Conservation (phyloP, 345 rosid species). For the Camelina hispida region DNA sequence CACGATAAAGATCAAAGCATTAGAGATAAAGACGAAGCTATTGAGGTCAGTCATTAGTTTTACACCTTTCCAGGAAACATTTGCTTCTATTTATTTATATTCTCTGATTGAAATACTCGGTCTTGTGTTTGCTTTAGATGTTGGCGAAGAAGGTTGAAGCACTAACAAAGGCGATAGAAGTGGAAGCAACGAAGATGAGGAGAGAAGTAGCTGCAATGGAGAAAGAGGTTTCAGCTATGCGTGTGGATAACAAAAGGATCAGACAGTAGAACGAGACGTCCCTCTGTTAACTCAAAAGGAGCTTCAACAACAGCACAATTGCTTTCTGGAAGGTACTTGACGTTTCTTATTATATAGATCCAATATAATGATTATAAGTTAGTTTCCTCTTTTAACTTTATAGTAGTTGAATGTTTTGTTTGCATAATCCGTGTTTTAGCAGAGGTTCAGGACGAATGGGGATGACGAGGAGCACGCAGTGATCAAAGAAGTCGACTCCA, state of each 20-base stretch:
- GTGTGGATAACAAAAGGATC: slow-evolving; percentile 87
- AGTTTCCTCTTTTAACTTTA: neutral
- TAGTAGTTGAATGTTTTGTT: neutral
- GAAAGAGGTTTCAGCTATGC: slow-evolving; percentile 98
- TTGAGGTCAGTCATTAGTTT: slow-evolving; percentile 66
- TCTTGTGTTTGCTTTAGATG: slow-evolving; percentile 58
- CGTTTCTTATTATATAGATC: neutral
- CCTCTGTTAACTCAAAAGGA: slow-evolving; percentile 58
- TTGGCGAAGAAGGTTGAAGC: slow-evolving; percentile 96
- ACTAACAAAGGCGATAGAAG: slow-evolving; percentile 97
- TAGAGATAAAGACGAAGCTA: slow-evolving; percentile 98
- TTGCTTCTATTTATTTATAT: neutral
- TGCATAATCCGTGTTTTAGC: slow-evolving; percentile 22
- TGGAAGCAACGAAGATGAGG: slow-evolving; percentile 98
- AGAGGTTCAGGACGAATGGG: slow-evolving; percentile 43
- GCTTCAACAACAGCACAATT: slow-evolving; percentile 73
- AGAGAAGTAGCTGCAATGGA: slow-evolving; percentile 99
- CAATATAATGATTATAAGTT: neutral
- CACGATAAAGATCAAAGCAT: slow-evolving; percentile 98
- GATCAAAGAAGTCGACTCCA: slow-evolving; percentile 34
- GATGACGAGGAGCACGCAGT: slow-evolving; percentile 43
- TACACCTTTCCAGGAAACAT: neutral
- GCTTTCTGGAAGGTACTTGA: slow-evolving; percentile 77
- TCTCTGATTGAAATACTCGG: slow-evolving; percentile 23
- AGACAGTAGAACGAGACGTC: slow-evolving; percentile 84